A percentile compares a stretch with the other conserved stretches of the same genome.
phyloP scores from a whole-genome alignment of 257 asterid species.

The Fraxinus cuspidata region DNA sequence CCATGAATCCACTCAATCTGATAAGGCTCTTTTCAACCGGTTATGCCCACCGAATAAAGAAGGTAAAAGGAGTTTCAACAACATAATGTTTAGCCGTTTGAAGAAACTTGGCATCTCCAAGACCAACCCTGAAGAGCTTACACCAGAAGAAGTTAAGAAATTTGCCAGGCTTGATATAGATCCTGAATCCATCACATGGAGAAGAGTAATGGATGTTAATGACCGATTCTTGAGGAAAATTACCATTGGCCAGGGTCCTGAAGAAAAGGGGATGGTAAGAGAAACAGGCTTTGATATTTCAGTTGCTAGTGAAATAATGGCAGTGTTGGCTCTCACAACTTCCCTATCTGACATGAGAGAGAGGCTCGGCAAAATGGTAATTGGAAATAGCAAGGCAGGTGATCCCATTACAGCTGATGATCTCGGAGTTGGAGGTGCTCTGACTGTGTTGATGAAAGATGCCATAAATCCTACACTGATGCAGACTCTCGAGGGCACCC shows the following conservation, averaged over 20 bases:
- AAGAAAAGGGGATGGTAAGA: slow-evolving; percentile 95
- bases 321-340: slow-evolving; percentile 93
- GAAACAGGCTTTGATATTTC: slow-evolving; percentile 96
- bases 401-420: slow-evolving; percentile 96
- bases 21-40: slow-evolving; percentile 89
- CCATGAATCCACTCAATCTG: slow-evolving; percentile 88
- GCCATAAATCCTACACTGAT: slow-evolving; percentile 91
- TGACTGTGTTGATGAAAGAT: slow-evolving; percentile 93
- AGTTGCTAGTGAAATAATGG: slow-evolving; percentile 98
- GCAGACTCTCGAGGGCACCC: slow-evolving; percentile 98
- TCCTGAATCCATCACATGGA: slow-evolving; percentile 91
- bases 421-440: slow-evolving; percentile 95
- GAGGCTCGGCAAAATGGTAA: slow-evolving; percentile 95
- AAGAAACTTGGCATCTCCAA: slow-evolving; percentile 80
- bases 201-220: slow-evolving; percentile 95
- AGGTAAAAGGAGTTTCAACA: slow-evolving; percentile 68
- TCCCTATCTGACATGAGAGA: slow-evolving; percentile 92
- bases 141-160: slow-evolving; percentile 73
- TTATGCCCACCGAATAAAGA: slow-evolving; percentile 84
- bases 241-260: slow-evolving; percentile 91
- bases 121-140: slow-evolving; percentile 83
- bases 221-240: slow-evolving; percentile 94
- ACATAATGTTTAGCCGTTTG: slow-evolving; percentile 82
- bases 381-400: slow-evolving; percentile 92
- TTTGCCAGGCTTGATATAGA: slow-evolving; percentile 93